Evolutionary conservation across 768 basidiomycete species (phyloP).

Genomic region (Saitozyma sp.): DNA sequence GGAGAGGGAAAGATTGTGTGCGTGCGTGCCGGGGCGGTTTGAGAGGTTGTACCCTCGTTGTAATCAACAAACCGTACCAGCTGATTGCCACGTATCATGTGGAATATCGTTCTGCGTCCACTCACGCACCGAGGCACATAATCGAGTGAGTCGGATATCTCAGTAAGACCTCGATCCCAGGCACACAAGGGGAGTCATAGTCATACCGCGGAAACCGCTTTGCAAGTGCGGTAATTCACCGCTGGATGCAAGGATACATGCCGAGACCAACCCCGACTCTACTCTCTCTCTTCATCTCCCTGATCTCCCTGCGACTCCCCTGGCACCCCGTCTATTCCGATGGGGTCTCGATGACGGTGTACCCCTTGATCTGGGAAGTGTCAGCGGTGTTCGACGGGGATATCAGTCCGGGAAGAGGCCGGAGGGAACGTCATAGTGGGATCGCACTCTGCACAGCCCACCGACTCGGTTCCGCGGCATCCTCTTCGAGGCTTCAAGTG

Average conservation of each 20-base stretch:
- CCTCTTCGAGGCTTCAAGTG: no score
- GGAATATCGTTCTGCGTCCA: constrained; percentile 4
- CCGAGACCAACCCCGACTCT: not conserved
- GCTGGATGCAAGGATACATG: not conserved
- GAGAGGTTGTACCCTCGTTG: no score
- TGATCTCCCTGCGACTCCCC: not conserved
- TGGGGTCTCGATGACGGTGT: constrained; percentile 68
- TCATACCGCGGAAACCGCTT: not conserved
- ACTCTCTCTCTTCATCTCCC: no score
- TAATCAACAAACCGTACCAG: no score
- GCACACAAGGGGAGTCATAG: not conserved
- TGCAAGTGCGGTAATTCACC: not conserved
- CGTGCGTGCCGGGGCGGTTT: no score
- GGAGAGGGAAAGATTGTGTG: no score
- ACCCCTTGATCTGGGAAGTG: constrained; percentile 72
- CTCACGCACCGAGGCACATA: not conserved
- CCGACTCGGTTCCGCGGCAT: no score
- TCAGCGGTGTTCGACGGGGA: no score
- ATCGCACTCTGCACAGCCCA: not conserved
- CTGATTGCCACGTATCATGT: not conserved
- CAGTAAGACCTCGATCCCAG: no score
- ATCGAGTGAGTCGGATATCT: no score
- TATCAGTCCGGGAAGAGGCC: no score
- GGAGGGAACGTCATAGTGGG: not conserved
- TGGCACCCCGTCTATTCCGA: not conserved